A percentile compares a stretch with the other conserved stretches of the same genome.
Conservation (phyloP, 495 filamentous ascomycete genomes). For the Tetracladium marchalianum region DNA sequence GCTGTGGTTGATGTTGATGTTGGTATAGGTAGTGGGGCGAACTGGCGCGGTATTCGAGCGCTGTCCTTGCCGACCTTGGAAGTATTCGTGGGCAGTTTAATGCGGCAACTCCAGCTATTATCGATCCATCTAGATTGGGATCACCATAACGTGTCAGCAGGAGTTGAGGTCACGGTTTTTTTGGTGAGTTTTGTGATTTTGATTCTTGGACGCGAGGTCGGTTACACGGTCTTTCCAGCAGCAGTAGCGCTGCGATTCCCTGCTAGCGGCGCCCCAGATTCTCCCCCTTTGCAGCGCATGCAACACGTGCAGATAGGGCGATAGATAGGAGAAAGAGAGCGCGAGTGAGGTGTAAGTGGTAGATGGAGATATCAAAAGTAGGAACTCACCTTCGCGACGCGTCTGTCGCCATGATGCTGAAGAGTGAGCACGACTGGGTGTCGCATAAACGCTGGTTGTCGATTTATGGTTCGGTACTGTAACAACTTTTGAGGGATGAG, state of each 20-base stretch:
- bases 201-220: slow-evolving; percentile 2
- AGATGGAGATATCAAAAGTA: neutral
- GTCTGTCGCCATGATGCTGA: slow-evolving; percentile 7
- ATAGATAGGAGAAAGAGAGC: neutral
- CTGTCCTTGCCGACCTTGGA: neutral
- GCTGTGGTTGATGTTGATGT: neutral
- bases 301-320: neutral
- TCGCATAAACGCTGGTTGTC: no score
- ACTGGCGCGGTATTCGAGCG: neutral
- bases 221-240: neutral
- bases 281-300: neutral
- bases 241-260: neutral
- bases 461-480: no score
- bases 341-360: neutral
- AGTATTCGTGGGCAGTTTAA: slow-evolving; percentile 12
- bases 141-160: neutral
- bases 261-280: neutral
- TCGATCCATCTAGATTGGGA: slow-evolving; percentile 13
- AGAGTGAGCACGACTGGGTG: no score
- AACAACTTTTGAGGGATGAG: neutral
- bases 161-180: neutral
- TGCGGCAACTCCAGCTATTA: slow-evolving; percentile 18
- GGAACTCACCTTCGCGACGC: slow-evolving; percentile 13
- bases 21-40: no score
- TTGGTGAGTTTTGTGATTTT: neutral